Evolutionary conservation across 257 asterid species (phyloP), one percentile per base, ranked within the genome.

Genomic region (Marsdenia floribunda): DNA sequence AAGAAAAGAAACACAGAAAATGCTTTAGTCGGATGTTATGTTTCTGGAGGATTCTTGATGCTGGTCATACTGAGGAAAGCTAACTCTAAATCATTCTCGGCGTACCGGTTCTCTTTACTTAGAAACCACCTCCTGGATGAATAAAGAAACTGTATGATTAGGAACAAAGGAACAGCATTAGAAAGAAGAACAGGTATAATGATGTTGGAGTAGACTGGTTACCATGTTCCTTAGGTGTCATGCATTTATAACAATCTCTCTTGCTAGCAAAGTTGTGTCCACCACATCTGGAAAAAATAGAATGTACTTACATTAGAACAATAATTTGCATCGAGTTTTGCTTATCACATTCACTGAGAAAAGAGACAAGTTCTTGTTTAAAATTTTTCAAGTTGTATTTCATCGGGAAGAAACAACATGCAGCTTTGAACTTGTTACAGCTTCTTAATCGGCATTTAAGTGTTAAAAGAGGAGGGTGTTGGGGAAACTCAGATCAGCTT

Each of bases 251-350:
- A 68, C 97, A 92, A 82, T 88, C 90, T 68, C 68, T 76, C 85
- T 96, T 90, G 85, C 88, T 84, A 29, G 97, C 97, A 76, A 90
- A 91, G 73, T 91, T 90, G 46, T 92, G 97, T 76, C 80, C 82
- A 68, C 91, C 86, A 57, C 97, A 26, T 80, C 97, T 88, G 87
- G n/a, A 6, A 37, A 58, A 18, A 72, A 1, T 18, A 21, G 52
- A 0, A 70, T 15, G 42, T 21, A 19, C 35, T 14, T 18, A 29
- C 19, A 58, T 75, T 50, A 24, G 61, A 5, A 6, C 35, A 64
- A 50, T 57, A 6, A 4, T 8, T 44, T 59, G 6, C 38, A 16
- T 7, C 19, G 3, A 47, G 33, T 59, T 24, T 14, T 67, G 50
- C 35, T 44, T 42, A 55, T 21, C 70, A 19, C 70, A 19, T 47